phyloP scores from a whole-genome alignment of 352 stramenopile species.

The Phytopythium litorale region DNA sequence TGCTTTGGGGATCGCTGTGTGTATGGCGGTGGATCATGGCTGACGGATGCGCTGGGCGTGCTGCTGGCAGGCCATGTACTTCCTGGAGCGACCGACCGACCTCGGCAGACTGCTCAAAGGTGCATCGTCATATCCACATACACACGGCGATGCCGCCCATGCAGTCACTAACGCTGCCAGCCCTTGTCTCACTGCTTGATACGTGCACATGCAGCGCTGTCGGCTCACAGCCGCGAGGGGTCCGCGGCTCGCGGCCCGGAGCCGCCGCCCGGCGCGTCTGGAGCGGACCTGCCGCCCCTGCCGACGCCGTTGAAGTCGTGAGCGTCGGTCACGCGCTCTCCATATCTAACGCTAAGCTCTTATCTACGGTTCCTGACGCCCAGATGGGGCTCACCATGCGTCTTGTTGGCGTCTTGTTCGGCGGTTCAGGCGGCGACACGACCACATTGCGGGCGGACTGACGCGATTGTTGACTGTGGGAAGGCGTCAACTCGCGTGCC shows the following conservation, averaged over 20 bases:
- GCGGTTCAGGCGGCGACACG: not conserved
- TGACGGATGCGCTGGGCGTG: not conserved
- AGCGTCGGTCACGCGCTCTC: not conserved
- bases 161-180: not conserved
- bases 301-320: not conserved
- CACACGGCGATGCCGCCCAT: not conserved
- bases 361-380: not conserved
- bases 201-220: conserved; percentile 25
- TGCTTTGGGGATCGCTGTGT: not conserved
- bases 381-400: not conserved
- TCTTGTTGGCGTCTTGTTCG: not conserved
- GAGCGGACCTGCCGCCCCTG: not conserved
- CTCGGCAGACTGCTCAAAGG: conserved; percentile 53
- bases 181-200: not conserved
- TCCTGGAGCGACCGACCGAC: conserved; percentile 55
- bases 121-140: conserved; percentile 7
- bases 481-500: conserved; percentile 1
- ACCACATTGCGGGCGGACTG: not conserved
- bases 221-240: conserved; percentile 55
- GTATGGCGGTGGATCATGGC: not conserved
- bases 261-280: not conserved
- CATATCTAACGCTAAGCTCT: conserved; percentile 8
- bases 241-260: conserved; percentile 11
- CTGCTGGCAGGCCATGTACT: conserved; percentile 55
- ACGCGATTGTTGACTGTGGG: conserved; percentile 3